Percentiles rank a stretch among this genome's conserved stretches.
Evolutionary conservation across 495 filamentous ascomycete species (phyloP).

Genomic region (Penicilliopsis zonata): DNA sequence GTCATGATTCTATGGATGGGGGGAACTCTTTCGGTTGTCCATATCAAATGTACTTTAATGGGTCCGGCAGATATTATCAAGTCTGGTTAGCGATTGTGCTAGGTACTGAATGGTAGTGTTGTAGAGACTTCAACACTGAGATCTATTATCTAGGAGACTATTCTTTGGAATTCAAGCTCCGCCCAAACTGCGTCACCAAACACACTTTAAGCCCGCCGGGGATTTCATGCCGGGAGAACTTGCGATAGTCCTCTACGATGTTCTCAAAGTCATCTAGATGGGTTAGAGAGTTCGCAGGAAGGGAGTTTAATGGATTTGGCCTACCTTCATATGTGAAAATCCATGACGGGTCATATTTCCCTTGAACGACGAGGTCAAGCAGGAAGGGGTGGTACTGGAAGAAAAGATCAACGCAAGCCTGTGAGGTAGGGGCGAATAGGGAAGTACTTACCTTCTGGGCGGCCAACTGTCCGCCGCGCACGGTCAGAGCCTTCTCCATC

Average conservation of each 20-base stretch:
- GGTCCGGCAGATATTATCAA: too few relatives aligned
- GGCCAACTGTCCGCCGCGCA: conserved; percentile 13
- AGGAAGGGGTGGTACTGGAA: conserved; percentile 17
- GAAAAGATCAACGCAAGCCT: neutral
- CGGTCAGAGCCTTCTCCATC: conserved; percentile 17
- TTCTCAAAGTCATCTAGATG: conserved; percentile 19
- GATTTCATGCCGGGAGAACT: conserved; percentile 11
- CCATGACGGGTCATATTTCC: conserved; percentile 16
- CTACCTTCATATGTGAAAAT: conserved; percentile 17
- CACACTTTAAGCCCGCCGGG: conserved; percentile 15
- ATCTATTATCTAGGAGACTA: too few relatives aligned
- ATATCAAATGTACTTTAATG: too few relatives aligned
- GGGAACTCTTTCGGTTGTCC: too few relatives aligned
- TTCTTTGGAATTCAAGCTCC: conserved; percentile 6
- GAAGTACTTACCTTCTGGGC: conserved; percentile 11
- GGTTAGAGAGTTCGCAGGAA: too few relatives aligned
- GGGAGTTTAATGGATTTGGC: neutral
- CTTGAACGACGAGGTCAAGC: conserved; percentile 12
- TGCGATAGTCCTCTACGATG: conserved; percentile 11
- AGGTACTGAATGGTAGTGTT: too few relatives aligned
- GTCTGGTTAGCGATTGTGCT: too few relatives aligned
- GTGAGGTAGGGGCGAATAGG: neutral
- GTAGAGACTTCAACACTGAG: too few relatives aligned
- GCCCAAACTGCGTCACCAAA: conserved; percentile 13
- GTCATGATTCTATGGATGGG: too few relatives aligned